Percentiles rank a stretch among this genome's conserved stretches.
Evolutionary conservation across 2,329 filamentous ascomycete species (phyloP).

Genomic region (Ophiosphaerella narmari): DNA sequence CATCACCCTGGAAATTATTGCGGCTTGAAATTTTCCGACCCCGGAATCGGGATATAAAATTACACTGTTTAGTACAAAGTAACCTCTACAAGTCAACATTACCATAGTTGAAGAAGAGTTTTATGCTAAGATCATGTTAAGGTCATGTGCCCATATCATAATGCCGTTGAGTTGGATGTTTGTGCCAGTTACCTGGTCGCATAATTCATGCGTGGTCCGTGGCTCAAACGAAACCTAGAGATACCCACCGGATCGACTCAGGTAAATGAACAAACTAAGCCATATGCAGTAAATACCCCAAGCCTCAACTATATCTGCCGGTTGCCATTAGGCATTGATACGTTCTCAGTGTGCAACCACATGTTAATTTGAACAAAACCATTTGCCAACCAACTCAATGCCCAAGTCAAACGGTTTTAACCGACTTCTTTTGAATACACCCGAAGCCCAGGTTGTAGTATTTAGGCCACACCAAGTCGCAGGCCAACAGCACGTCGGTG

Average conservation of each 20-base stretch:
- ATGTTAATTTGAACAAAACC: background rate
- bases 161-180: constrained; percentile 1
- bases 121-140: constrained; percentile 1
- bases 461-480: constrained; percentile 54
- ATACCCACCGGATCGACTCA: background rate
- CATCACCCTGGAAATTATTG: constrained; percentile 31
- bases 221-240: background rate
- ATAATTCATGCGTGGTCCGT: constrained; percentile 10
- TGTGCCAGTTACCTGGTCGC: constrained; percentile 2
- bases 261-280: constrained; percentile 7
- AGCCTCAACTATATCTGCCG: background rate
- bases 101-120: too few relatives aligned
- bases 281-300: background rate
- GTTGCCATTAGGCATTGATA: background rate
- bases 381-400: too few relatives aligned
- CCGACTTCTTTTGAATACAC: too few relatives aligned
- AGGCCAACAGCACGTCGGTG: constrained; percentile 78
- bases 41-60: background rate
- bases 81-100: too few relatives aligned
- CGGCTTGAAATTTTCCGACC: background rate
- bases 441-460: background rate
- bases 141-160: constrained; percentile 2
- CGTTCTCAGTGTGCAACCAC: background rate
- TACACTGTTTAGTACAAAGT: background rate
- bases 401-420: too few relatives aligned